Evolutionary conservation across 495 filamentous ascomycete species (phyloP), one percentile per base, ranked within the genome.

Genomic region (Annulohypoxylon nitens): DNA sequence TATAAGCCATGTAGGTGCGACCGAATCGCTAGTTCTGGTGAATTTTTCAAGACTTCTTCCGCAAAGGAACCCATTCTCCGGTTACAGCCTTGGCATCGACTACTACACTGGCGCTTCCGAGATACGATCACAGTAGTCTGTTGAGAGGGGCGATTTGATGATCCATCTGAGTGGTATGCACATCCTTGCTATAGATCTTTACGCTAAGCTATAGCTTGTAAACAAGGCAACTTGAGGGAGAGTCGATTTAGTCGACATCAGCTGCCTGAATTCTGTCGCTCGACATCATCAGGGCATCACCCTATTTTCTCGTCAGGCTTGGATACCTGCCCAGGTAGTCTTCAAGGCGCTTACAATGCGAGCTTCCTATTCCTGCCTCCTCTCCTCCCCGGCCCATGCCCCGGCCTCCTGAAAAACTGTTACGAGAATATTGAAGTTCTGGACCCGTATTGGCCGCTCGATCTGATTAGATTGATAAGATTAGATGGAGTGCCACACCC

Each of bases 391-490:
- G 50, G 25, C 34, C 39, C 39, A 43, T 43, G 11, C 39, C 12
- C 39, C 4, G 39, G 12, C 39, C 48, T 50, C 11, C 18, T 62
- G 7, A 20, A 26, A 51, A 60, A 45, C n/a, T 33, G 60, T 74
- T 70, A 74, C 71, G 58, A 67, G 36, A 70, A 50, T 63, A 67
- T 67, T 67, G 23, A 45, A 11, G 59, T 67, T 74, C 71, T 72
- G 30, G 64, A 37, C 55, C 58, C 33, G 72, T 67, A 69, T 66
- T 69, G 61, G 64, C 33, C 26, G n/a, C 60, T 12, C 55, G 69
- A 77, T 75, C 69, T 75, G 73, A 77, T 77, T 75, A 75, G 73
- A 75, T 77, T 75, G 75, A 77, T 77, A 75, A 77, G 75, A 77
- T 77, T 75, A 77, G 75, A 77, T 77, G 66, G 61, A 25, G 47